Conservation (phyloP, 2,329 filamentous ascomycete genomes). For the Fonsecaea erecta region DNA sequence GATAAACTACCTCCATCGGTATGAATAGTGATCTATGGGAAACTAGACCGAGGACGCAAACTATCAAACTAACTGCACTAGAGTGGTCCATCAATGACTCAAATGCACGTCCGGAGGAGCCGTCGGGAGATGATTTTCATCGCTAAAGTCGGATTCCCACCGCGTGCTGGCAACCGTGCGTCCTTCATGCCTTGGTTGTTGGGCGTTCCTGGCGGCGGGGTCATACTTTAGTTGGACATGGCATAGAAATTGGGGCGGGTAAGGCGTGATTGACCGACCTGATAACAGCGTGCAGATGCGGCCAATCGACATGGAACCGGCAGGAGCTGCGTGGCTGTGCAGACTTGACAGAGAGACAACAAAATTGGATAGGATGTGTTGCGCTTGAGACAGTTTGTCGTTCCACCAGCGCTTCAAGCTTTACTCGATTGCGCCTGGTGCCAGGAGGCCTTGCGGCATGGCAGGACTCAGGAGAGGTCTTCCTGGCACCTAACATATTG, state of each 20-base stretch:
- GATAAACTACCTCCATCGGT: constrained; percentile 9
- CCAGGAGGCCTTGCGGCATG: background rate
- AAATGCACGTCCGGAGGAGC: background rate
- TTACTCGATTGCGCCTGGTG: too few species aligned
- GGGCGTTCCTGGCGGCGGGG: background rate
- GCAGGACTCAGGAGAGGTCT: background rate
- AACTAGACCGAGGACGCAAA: constrained; percentile 7
- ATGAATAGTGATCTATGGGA: constrained; percentile 15
- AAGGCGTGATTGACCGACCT: constrained; percentile 17
- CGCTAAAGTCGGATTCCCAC: background rate
- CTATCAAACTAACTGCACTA: constrained; percentile 15
- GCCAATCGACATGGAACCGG: too few species aligned
- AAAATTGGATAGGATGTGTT: background rate
- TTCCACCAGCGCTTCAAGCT: too few species aligned
- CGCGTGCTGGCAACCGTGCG: background rate
- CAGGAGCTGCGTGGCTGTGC: too few species aligned
- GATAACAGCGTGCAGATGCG: constrained; percentile 21
- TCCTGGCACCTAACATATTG: background rate
- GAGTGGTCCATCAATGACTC: constrained; percentile 12
- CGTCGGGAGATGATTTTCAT: background rate
- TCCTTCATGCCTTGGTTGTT: background rate
- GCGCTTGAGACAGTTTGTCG: too few species aligned
- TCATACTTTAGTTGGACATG: constrained; percentile 4
- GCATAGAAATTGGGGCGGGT: constrained; percentile 15
- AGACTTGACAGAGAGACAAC: background rate